phyloP scores from a whole-genome alignment of 495 filamentous ascomycete species.

The Hypoxylon lienhwacheense region DNA sequence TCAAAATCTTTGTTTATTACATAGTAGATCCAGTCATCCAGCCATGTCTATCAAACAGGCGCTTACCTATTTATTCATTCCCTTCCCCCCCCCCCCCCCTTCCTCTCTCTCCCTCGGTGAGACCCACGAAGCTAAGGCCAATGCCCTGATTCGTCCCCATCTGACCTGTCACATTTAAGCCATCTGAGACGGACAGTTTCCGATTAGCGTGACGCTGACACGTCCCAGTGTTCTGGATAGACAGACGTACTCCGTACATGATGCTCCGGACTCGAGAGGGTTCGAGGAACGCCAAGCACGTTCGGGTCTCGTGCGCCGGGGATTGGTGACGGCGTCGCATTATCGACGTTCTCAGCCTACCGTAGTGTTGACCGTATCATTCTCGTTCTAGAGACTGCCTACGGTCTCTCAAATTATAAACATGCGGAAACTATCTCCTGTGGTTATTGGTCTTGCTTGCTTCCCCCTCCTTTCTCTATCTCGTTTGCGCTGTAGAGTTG shows the following conservation, averaged over 20 bases:
- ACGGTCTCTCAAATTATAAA: too few relatives aligned
- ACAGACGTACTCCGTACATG: too few relatives aligned
- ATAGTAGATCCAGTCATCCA: conserved; percentile 8
- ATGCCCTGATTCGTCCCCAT: conserved; percentile 20
- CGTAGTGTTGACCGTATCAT: too few relatives aligned
- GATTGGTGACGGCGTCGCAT: conserved; percentile 4
- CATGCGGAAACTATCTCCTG: background rate
- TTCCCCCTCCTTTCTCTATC: background rate
- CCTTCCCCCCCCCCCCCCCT: too few relatives aligned
- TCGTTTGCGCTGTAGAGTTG: background rate
- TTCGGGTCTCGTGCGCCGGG: conserved; percentile 30
- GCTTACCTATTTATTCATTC: too few relatives aligned
- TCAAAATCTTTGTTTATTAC: too few relatives aligned
- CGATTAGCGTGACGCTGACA: conserved; percentile 30
- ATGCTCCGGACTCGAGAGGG: too few relatives aligned
- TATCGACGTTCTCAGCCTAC: too few relatives aligned
- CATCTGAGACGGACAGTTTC: conserved; percentile 20
- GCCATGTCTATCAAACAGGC: conserved; percentile 20
- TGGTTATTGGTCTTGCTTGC: background rate
- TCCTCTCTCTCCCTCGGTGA: too few relatives aligned
- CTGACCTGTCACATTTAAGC: conserved; percentile 28
- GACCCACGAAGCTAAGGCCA: conserved; percentile 17
- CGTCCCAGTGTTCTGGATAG: conserved; percentile 35
- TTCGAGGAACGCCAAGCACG: conserved; percentile 26
- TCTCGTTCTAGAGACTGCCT: too few relatives aligned